These are phyloP conservation scores for Spergularia bocconei DNA, from an alignment of 148 eudicot genomes.

Conservation along the genomic window DNA sequence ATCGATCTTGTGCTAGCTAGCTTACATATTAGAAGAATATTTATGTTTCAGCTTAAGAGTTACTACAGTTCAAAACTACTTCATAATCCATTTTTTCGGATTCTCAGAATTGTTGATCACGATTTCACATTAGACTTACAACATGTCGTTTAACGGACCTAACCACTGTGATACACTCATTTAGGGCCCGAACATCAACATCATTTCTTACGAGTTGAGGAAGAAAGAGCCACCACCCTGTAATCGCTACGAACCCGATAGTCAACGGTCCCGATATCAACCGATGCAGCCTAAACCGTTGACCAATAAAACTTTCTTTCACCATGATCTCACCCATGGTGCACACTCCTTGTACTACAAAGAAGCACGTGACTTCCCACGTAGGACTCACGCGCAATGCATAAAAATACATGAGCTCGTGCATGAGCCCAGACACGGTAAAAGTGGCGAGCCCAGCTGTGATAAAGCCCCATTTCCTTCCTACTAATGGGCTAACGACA, in stretches of 20 bases:
- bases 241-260: constrained; percentile 43
- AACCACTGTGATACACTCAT: constrained; percentile 33
- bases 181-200: constrained; percentile 32
- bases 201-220: constrained; percentile 50
- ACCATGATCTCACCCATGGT: constrained; percentile 37
- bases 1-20: too few relatives aligned
- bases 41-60: too few relatives aligned
- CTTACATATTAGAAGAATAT: too few relatives aligned
- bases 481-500: constrained; percentile 11
- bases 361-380: constrained; percentile 68
- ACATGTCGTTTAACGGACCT: constrained; percentile 29
- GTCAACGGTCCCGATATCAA: constrained; percentile 44
- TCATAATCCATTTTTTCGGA: too few relatives aligned
- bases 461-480: constrained; percentile 21
- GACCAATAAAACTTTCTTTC: constrained; percentile 32
- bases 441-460: constrained; percentile 36
- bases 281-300: constrained; percentile 30
- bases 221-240: constrained; percentile 53
- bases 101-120: too few relatives aligned
- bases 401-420: constrained; percentile 47
- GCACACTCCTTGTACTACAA: constrained; percentile 51
- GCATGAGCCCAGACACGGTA: constrained; percentile 60
- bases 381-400: constrained; percentile 44
- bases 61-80: too few relatives aligned
- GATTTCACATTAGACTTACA: neutral